These are phyloP conservation scores for Trypanosoma cruzi DNA, from an alignment of 208 protist genomes.

Conservation along the genomic window DNA sequence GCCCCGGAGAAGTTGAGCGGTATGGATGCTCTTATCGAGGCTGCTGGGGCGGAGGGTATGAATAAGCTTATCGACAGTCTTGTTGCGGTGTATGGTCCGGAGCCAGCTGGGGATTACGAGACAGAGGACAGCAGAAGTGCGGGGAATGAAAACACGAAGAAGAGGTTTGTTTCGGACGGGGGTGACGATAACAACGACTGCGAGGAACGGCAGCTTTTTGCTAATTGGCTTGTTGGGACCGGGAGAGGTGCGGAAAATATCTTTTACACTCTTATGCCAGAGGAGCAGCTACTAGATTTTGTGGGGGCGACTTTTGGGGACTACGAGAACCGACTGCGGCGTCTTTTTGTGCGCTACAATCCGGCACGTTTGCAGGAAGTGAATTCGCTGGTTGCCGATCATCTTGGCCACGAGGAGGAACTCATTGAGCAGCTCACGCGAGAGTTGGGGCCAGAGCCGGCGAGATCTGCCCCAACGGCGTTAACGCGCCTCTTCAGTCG, in stretches of 20 bases:
- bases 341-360: constrained; percentile 27
- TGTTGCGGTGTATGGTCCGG: constrained; percentile 22
- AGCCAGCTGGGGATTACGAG: constrained; percentile 3
- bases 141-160: not conserved
- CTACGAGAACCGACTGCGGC: constrained; percentile 12
- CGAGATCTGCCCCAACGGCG: constrained; percentile 8
- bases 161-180: not conserved
- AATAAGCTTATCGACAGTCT: constrained; percentile 8
- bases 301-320: constrained; percentile 18
- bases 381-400: not conserved
- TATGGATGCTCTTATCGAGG: constrained; percentile 18
- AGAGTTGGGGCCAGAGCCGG: constrained; percentile 18
- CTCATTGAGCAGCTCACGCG: constrained; percentile 3
- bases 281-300: constrained; percentile 17
- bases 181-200: not conserved
- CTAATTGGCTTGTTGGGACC: not conserved
- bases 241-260: not conserved
- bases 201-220: not conserved
- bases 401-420: constrained; percentile 13
- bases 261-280: constrained; percentile 7
- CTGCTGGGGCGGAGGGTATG: not conserved
- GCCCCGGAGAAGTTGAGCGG: constrained; percentile 23
- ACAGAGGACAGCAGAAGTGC: not conserved
- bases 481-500: constrained; percentile 10
- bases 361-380: constrained; percentile 9